A percentile compares a stretch with the other conserved stretches of the same genome.
Conservation (phyloP, 495 filamentous ascomycete genomes). For the Aeminium ludgeri region DNA sequence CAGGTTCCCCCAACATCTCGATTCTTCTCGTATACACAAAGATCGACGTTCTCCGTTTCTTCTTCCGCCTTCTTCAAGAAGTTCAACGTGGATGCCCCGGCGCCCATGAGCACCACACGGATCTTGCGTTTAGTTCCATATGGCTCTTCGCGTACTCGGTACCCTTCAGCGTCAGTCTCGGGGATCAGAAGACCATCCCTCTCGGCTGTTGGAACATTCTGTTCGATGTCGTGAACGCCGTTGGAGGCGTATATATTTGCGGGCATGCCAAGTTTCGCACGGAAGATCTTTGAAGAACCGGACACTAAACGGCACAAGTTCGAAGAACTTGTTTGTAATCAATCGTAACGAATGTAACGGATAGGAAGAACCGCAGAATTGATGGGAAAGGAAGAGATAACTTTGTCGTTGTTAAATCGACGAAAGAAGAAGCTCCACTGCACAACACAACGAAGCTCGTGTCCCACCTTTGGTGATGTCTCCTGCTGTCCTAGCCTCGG, state of each 20-base stretch:
- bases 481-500: background rate
- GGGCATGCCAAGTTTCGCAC: background rate
- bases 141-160: conserved; percentile 26
- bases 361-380: no score
- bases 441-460: no score
- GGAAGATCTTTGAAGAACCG: conserved; percentile 1
- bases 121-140: conserved; percentile 23
- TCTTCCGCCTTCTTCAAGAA: conserved; percentile 28
- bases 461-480: background rate
- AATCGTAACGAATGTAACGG: no score
- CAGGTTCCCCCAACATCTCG: conserved; percentile 29
- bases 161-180: conserved; percentile 21
- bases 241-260: conserved; percentile 8
- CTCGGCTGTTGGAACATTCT: conserved; percentile 13
- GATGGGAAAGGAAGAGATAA: no score
- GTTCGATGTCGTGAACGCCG: conserved; percentile 7
- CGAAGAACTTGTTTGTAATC: conserved; percentile 12
- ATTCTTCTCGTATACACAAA: conserved; percentile 32
- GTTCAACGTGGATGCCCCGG: conserved; percentile 27
- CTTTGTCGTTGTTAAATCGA: no score
- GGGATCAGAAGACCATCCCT: conserved; percentile 19
- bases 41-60: conserved; percentile 23
- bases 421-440: no score
- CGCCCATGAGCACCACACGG: conserved; percentile 27
- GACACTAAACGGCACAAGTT: no score